Percentiles rank a stretch among this genome's conserved stretches.
These are phyloP conservation scores for Termitomyces sp. DNA, from an alignment of 768 basidiomycete genomes.

Conservation along the genomic window DNA sequence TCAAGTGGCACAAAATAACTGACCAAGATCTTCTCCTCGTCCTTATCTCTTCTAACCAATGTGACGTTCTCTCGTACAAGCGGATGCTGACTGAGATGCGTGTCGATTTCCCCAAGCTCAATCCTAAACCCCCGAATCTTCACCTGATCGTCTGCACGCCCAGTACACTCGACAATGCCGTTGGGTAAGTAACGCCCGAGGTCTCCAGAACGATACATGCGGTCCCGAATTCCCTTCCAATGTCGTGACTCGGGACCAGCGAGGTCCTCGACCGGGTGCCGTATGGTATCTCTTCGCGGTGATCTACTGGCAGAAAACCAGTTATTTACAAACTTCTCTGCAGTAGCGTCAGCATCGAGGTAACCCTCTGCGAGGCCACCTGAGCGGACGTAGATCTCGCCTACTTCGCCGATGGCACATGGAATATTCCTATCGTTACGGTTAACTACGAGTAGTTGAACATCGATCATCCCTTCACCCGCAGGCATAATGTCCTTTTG, in stretches of 20 bases:
- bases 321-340: constrained; percentile 90
- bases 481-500: constrained; percentile 99
- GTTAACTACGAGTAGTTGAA: constrained; percentile 96
- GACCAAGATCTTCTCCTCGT: constrained; percentile 98
- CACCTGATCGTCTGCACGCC: constrained; percentile 97
- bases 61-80: constrained; percentile 98
- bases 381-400: constrained; percentile 97
- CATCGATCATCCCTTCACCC: constrained; percentile 95
- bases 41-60: constrained; percentile 92
- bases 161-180: constrained; percentile 94
- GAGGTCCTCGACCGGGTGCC: constrained; percentile 48
- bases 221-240: constrained; percentile 94
- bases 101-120: constrained; percentile 97
- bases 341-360: constrained; percentile 73
- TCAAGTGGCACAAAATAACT: constrained; percentile 94
- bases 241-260: constrained; percentile 70
- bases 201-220: constrained; percentile 98
- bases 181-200: constrained; percentile 90
- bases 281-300: constrained; percentile 66
- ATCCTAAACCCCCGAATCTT: constrained; percentile 99
- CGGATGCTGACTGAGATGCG: constrained; percentile 88
- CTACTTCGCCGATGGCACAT: constrained; percentile 94
- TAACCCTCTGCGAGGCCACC: constrained; percentile 97
- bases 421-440: constrained; percentile 76
- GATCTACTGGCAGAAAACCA: constrained; percentile 67